Conservation (phyloP, 441 rosid species). For the Theobroma grandiflorum region DNA sequence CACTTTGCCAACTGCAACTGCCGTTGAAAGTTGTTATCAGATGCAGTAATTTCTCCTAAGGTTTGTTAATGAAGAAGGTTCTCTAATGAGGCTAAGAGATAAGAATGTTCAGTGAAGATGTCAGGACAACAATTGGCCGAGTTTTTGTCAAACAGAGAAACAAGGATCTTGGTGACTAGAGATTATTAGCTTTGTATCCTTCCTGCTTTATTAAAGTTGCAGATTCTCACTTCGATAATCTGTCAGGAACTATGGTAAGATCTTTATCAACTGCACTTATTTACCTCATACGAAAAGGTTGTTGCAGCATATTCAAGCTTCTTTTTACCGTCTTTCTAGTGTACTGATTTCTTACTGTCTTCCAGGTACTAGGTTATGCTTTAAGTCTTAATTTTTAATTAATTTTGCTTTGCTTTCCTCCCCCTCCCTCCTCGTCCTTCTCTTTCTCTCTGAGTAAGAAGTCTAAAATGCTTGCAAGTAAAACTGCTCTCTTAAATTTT, state of each 20-base stretch:
- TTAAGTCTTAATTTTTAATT: neutral
- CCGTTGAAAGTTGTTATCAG: slow-evolving; percentile 21
- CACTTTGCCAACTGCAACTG: slow-evolving; percentile 22
- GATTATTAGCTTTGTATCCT: neutral
- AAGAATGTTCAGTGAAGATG: slow-evolving; percentile 6
- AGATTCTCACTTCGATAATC: slow-evolving; percentile 21
- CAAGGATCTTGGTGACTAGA: neutral
- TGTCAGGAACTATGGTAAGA: slow-evolving; percentile 22
- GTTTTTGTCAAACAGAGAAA: slow-evolving; percentile 10
- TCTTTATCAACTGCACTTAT: slow-evolving; percentile 5
- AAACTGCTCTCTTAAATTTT: slow-evolving; percentile 7
- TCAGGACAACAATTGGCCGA: neutral
- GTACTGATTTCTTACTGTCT: neutral
- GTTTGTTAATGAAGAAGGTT: slow-evolving; percentile 22
- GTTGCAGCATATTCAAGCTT: slow-evolving; percentile 4
- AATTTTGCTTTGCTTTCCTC: neutral
- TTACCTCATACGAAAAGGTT: slow-evolving; percentile 13
- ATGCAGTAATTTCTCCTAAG: slow-evolving; percentile 11
- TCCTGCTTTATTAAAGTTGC: slow-evolving; percentile 20
- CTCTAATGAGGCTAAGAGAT: slow-evolving; percentile 6
- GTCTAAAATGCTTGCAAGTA: slow-evolving; percentile 10
- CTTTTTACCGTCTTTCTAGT: neutral
- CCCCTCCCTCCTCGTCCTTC: neutral
- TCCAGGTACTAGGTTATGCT: neutral
- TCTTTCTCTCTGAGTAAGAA: neutral